Percentiles rank a stretch among this genome's conserved stretches.
Evolutionary conservation across 2,329 filamentous ascomycete species (phyloP).

Genomic region (Colletotrichum camelliae): DNA sequence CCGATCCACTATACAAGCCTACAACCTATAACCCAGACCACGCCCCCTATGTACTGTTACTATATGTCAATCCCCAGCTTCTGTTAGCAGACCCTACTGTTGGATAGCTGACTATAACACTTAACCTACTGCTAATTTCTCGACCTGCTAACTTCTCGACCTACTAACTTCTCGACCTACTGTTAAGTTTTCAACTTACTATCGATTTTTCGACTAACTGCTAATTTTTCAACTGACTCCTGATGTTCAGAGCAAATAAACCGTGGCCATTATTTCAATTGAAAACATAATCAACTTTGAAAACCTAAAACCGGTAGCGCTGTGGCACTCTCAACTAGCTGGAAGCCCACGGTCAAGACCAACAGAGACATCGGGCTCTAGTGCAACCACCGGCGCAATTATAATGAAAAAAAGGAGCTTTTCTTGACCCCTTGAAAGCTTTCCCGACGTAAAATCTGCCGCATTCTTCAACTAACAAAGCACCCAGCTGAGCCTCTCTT

Average conservation of each 20-base stretch:
- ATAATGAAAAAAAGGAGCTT: not conserved
- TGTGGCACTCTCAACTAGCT: not conserved
- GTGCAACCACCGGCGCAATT: not conserved
- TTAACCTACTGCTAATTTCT: no score
- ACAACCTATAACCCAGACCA: no score
- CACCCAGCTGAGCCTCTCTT: not conserved
- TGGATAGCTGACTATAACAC: no score
- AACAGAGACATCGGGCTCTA: not conserved
- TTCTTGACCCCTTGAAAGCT: not conserved
- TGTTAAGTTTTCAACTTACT: not conserved
- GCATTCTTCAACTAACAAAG: not conserved
- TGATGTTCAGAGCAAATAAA: not conserved
- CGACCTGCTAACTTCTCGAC: no score
- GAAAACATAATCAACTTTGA: not conserved
- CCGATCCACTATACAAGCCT: no score
- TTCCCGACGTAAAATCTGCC: not conserved
- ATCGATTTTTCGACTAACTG: not conserved
- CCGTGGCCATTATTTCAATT: not conserved
- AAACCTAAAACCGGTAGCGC: not conserved
- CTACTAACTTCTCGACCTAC: no score
- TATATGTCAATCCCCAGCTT: no score
- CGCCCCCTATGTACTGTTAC: no score
- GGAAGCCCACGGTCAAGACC: not conserved
- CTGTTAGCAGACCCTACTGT: no score
- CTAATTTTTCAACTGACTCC: not conserved